Evolutionary conservation across 2,329 filamentous ascomycete genomes (phyloP).

Genomic region (Colletotrichum trifolii): DNA sequence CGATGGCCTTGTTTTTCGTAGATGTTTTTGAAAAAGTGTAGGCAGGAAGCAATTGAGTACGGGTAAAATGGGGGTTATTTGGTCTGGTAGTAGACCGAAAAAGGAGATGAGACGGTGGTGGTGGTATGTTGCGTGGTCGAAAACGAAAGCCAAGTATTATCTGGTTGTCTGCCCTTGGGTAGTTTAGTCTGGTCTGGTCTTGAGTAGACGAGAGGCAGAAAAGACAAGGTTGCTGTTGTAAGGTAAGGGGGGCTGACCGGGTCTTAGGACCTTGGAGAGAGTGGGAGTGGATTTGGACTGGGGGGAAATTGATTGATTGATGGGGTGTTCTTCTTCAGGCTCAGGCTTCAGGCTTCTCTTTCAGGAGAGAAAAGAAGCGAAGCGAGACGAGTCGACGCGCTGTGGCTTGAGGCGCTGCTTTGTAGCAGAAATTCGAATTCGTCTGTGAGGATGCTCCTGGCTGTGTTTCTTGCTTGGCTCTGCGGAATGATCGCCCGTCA

Average conservation of each 20-base stretch:
- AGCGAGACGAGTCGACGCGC: conserved; percentile 23
- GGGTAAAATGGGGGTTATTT: conserved; percentile 31
- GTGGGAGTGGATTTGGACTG: too few relatives aligned
- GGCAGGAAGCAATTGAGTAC: conserved; percentile 35
- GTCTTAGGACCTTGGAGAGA: background rate
- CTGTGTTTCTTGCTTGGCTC: background rate
- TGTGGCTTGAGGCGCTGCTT: conserved; percentile 36
- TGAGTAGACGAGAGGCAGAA: background rate
- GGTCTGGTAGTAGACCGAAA: conserved; percentile 14
- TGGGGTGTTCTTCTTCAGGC: background rate
- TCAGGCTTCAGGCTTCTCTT: background rate
- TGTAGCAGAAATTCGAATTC: conserved; percentile 33
- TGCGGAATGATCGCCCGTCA: conserved; percentile 30
- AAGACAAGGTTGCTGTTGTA: conserved; percentile 3
- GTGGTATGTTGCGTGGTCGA: conserved; percentile 14
- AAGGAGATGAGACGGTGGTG: conserved; percentile 28
- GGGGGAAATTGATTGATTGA: too few relatives aligned
- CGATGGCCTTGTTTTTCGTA: conserved; percentile 17
- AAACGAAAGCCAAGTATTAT: background rate
- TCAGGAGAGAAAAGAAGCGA: too few relatives aligned
- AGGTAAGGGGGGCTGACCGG: background rate
- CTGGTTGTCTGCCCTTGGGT: too few relatives aligned
- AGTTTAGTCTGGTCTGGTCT: background rate
- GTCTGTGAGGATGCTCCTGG: conserved; percentile 27
- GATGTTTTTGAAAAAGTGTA: conserved; percentile 1